Evolutionary conservation across 164 flowering plant species (phyloP).

Genomic region (Platanus orientalis): DNA sequence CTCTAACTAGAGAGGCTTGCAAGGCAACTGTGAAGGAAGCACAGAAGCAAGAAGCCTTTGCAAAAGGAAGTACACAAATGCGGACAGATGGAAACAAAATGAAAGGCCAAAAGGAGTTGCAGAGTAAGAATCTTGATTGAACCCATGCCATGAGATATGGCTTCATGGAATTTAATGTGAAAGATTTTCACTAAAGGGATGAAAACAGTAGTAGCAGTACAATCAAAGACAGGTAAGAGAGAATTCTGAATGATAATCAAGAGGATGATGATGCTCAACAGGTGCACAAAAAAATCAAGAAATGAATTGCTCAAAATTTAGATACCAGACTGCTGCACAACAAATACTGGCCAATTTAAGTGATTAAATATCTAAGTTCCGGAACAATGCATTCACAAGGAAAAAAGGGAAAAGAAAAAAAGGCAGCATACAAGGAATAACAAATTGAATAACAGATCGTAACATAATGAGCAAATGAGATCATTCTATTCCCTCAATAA

Average conservation of each 20-base stretch:
- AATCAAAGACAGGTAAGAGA: conserved; percentile 38
- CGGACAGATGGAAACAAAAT: conserved; percentile 65
- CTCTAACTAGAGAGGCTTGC: conserved; percentile 49
- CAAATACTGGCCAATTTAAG: conserved; percentile 13
- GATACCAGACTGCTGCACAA: neutral
- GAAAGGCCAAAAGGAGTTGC: conserved; percentile 74
- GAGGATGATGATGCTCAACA: conserved; percentile 46
- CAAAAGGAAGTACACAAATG: conserved; percentile 55
- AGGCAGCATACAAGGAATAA: conserved; percentile 20
- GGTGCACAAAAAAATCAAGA: conserved; percentile 35
- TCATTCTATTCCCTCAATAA: too few relatives aligned
- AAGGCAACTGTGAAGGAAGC: conserved; percentile 65
- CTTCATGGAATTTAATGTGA: conserved; percentile 48
- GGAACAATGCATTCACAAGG: conserved; percentile 13
- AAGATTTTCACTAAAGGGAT: conserved; percentile 29
- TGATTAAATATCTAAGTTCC: conserved; percentile 20
- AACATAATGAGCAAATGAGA: too few relatives aligned
- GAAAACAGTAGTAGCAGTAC: conserved; percentile 30
- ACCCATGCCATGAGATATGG: conserved; percentile 53
- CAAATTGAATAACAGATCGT: neutral
- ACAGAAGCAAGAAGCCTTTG: conserved; percentile 75
- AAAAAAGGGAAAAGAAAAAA: conserved; percentile 10
- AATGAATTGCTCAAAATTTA: conserved; percentile 1
- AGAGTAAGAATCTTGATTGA: conserved; percentile 51
- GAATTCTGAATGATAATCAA: conserved; percentile 42